A percentile compares a stretch with the other conserved stretches of the same genome.
Conservation (phyloP, 2,329 filamentous ascomycete genomes). For the Epichloe typhina region DNA sequence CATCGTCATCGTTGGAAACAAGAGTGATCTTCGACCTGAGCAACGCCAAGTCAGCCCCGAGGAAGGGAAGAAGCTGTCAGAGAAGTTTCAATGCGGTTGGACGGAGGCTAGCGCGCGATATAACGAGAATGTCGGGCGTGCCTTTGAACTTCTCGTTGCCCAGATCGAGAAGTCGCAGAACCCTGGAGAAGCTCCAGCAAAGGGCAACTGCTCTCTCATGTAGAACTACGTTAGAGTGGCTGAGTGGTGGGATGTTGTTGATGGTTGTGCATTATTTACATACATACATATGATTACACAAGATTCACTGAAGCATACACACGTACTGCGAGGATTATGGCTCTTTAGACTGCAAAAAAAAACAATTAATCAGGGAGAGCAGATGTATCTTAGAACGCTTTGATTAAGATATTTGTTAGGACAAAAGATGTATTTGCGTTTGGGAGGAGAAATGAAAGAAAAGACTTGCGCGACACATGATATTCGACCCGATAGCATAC, state of each 20-base stretch:
- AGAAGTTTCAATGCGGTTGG: slow-evolving; percentile 84
- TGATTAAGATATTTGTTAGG: no score
- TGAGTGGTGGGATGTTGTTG: neutral
- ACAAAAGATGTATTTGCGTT: no score
- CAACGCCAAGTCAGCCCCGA: slow-evolving; percentile 82
- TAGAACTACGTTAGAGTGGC: slow-evolving; percentile 26
- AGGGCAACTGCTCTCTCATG: slow-evolving; percentile 78
- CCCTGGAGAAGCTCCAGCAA: slow-evolving; percentile 67
- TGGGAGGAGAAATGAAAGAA: no score
- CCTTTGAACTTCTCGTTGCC: slow-evolving; percentile 86
- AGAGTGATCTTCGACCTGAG: slow-evolving; percentile 84
- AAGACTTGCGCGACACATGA: no score
- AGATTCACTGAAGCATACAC: neutral
- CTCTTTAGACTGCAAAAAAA: no score
- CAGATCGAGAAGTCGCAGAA: slow-evolving; percentile 94
- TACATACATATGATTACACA: neutral
- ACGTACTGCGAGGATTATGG: neutral
- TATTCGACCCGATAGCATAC: no score
- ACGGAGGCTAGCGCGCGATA: slow-evolving; percentile 90
- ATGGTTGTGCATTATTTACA: neutral
- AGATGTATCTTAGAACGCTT: no score
- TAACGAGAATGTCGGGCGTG: slow-evolving; percentile 84
- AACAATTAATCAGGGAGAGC: no score
- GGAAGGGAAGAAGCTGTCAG: slow-evolving; percentile 70
- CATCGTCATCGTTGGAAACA: slow-evolving; percentile 92